Base-by-base conservation (phyloP, 495 filamentous ascomycete genomes). In the Podospora pseudocomata region DNA sequence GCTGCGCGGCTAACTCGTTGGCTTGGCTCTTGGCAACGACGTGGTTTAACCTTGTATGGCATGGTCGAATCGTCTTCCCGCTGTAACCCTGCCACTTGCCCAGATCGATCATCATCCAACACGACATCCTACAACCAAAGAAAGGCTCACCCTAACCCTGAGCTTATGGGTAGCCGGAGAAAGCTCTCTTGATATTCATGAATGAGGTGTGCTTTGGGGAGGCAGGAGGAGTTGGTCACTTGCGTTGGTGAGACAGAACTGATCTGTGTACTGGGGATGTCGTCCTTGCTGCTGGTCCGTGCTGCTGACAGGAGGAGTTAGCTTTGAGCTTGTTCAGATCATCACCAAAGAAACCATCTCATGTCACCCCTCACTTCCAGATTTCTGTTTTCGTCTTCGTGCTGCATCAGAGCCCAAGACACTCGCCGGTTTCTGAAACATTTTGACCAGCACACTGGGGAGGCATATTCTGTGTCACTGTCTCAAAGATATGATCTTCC, bases 1-100 rank as follows among this genome's bases (percentile, higher is more conserved):
- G 28, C 55, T 73, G 72, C 74, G 75, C 74, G 75, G 72, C 75
- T 74, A 77, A 66, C 62, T 64, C 66, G 73, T 72, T 68, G 67
- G 65, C 69, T 71, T 72, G 72, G 69, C 7, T 49, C 70, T 71
- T 71, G 70, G 66, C 70, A 62, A 28, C 2, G 30, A 58, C 55
- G 55, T 58, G n/a, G 55, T 58, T 58, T 58, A 58, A 26, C 55
- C 23, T 26, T 58, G n/a, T 58, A 6, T 58, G 18, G 55, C 55
- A 26, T 58, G 23, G 55, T 4, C n/a, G 23, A 58, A 58, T 58
- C 55, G 55, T 58, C 55, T 58, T 58, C 55, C 55, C 55, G 55
- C 23, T 26, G n/a, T 58, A 58, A 26, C 55, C 55, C n/a, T 58
- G 9, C 55, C 55, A 58, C 55, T 19, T 58, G 5, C 55, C 55